Evolutionary conservation across 2,329 filamentous ascomycete species (phyloP).

Genomic region (Gaeumannomyces tritici): DNA sequence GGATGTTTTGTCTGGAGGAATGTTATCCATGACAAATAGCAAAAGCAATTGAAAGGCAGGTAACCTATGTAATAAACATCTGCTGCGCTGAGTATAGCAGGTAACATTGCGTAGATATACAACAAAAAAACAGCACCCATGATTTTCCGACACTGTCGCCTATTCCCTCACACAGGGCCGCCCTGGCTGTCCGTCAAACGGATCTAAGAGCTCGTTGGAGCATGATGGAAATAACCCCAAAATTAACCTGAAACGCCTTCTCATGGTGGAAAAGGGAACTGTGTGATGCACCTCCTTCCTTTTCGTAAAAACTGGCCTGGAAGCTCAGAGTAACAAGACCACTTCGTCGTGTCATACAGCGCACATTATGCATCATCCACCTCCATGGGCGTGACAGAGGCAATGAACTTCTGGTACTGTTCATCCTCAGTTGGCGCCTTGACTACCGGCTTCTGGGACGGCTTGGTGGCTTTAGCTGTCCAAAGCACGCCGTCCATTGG

Average conservation of each 20-base stretch:
- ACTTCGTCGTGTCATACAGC: neutral
- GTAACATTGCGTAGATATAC: neutral
- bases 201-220: neutral
- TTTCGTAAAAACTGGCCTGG: neutral
- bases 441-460: constrained; percentile 5
- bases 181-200: neutral
- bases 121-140: neutral
- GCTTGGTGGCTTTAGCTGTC: constrained; percentile 7
- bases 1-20: no score
- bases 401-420: constrained; percentile 35
- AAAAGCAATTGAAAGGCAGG: no score
- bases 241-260: neutral
- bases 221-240: neutral
- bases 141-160: neutral
- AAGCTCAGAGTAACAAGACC: neutral
- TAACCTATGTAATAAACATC: neutral
- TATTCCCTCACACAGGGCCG: neutral
- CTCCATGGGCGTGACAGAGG: constrained; percentile 23
- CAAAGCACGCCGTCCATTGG: constrained; percentile 12
- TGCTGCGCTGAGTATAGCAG: neutral
- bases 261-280: neutral
- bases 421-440: constrained; percentile 29
- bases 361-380: constrained; percentile 8
- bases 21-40: no score
- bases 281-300: neutral